phyloP scores from a whole-genome alignment of 108 stramenopile genomes.

The Cyclotella distinguenda region DNA sequence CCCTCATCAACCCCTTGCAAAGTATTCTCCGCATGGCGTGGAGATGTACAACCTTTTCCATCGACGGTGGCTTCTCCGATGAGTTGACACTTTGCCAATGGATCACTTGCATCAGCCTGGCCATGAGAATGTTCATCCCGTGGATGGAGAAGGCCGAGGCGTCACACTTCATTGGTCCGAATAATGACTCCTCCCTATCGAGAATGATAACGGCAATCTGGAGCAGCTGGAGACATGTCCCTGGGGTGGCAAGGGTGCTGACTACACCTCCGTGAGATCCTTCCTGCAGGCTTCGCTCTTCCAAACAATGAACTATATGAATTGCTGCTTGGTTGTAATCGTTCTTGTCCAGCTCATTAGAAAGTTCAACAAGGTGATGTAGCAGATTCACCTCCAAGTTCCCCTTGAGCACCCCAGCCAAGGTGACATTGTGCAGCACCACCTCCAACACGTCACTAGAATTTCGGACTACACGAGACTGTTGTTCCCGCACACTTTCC shows the following conservation, averaged over 20 bases:
- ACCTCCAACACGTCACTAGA: slow-evolving; percentile 31
- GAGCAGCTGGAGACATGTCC: slow-evolving; percentile 57
- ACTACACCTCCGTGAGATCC: slow-evolving; percentile 39
- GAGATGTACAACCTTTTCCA: slow-evolving; percentile 23
- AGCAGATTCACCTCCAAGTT: slow-evolving; percentile 43
- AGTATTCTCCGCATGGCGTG: slow-evolving; percentile 49
- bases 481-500: background rate
- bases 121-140: slow-evolving; percentile 71
- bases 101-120: slow-evolving; percentile 50
- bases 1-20: slow-evolving; percentile 63
- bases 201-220: slow-evolving; percentile 51
- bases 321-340: slow-evolving; percentile 43
- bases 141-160: slow-evolving; percentile 56
- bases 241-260: slow-evolving; percentile 51
- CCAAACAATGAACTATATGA: slow-evolving; percentile 62
- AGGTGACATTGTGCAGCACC: slow-evolving; percentile 24
- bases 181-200: slow-evolving; percentile 29
- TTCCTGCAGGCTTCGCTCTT: slow-evolving; percentile 50
- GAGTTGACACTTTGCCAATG: slow-evolving; percentile 22
- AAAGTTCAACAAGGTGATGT: slow-evolving; percentile 50
- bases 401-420: slow-evolving; percentile 30
- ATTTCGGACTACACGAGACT: slow-evolving; percentile 1
- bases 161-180: slow-evolving; percentile 36
- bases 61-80: background rate
- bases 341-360: slow-evolving; percentile 45